Evolutionary conservation across 2,329 filamentous ascomycete genomes (phyloP), one percentile per base, ranked within the genome.

Genomic region (Aspergillus fructus): DNA sequence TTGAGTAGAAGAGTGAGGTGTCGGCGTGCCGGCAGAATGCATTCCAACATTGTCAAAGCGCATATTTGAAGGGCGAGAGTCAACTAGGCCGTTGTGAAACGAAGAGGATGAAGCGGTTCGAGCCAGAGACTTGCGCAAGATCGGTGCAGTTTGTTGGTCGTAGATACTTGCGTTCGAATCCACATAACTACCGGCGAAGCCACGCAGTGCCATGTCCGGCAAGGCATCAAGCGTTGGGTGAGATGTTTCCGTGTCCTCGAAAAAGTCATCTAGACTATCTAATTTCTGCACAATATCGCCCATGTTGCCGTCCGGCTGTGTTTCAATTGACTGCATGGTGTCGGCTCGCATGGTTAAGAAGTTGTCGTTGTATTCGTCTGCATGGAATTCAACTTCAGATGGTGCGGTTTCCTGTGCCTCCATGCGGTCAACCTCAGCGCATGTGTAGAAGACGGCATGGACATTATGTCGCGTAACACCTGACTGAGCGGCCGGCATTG

Each of bases 371-470:
- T 88, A 87, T 59, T 97, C 93, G 60, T 99, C 96, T 3, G 87
- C 84, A 65, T 96, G 90, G 75, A 99, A 97, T 68, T 96, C 93
- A 27, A 99, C 87, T 46, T 96, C 93, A 1, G 91, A 89, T 0
- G 91, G 94, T 4, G 87, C 84, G 1, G 85, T 83, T 45, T 73
- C 66, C 55, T 89, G 85, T 7, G 82, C 78, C 15, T 84, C 84
- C 62, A 87, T 82, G 23, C 78, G 78, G 52, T 84, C 81, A 4
- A 84, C 81, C 60, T 85, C 89, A 53, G 91, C 89, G 68, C 93
- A 97, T 62, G 93, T 96, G 74, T 96, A 96, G 74, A 97, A 97
- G 0, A 94, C 93, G 0, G 93, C 91, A 71, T 97, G 93, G 2
- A 99, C 94, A 66, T 99, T 99, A 57, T 88, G 85, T 56, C 94